Evolutionary conservation across 257 asterid genomes (phyloP).

Genomic region (Vinca minor): DNA sequence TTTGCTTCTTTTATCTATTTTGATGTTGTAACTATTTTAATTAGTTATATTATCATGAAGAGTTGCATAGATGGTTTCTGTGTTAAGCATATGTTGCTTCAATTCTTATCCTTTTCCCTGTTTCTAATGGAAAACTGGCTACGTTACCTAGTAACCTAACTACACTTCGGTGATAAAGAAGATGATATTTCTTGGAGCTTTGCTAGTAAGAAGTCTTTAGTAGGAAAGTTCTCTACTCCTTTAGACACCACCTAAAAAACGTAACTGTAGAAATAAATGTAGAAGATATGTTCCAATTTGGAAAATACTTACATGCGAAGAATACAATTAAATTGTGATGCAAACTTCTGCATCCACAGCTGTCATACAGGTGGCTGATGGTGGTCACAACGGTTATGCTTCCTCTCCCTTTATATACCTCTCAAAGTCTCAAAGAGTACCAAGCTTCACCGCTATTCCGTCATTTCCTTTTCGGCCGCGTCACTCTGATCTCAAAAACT

Average conservation of each 20-base stretch:
- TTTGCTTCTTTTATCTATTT: not conserved
- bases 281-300: not conserved
- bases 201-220: not conserved
- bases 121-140: not conserved
- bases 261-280: not conserved
- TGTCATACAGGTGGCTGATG: slow-evolving; percentile 4
- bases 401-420: not conserved
- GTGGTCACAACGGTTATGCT: not conserved
- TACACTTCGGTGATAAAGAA: slow-evolving; percentile 5
- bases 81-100: not conserved
- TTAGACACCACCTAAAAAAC: not conserved
- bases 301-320: not conserved
- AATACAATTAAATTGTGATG: not conserved
- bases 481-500: not conserved
- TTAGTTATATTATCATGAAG: not conserved
- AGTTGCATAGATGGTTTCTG: not conserved
- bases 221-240: not conserved
- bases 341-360: slow-evolving; percentile 4
- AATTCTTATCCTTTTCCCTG: not conserved
- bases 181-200: not conserved
- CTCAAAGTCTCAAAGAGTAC: not conserved
- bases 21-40: not conserved
- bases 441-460: not conserved
- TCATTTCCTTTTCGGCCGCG: not conserved
- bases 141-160: not conserved